Evolutionary conservation across 169 alveolate species (phyloP).

Genomic region (Plasmodium falciparum): DNA sequence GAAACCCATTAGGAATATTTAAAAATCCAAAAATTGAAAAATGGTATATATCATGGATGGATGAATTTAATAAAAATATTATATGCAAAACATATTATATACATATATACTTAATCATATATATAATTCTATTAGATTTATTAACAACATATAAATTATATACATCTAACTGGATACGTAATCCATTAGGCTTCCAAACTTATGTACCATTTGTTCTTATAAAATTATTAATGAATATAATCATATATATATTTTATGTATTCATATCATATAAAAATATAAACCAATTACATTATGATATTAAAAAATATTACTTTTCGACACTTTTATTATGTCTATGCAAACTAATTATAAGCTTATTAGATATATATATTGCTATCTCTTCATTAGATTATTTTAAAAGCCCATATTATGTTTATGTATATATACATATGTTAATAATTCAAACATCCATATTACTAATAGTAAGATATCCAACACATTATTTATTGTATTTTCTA

Average conservation of each 20-base stretch:
- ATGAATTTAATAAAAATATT: conserved; percentile 78
- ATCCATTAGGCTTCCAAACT: conserved; percentile 6
- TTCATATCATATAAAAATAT: conserved; percentile 34
- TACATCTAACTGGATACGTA: conserved; percentile 1
- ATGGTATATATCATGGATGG: conserved; percentile 83
- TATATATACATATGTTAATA: conserved; percentile 62
- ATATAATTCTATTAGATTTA: conserved; percentile 42
- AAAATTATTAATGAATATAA: conserved; percentile 13
- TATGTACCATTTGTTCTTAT: conserved; percentile 20
- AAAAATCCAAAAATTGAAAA: conserved; percentile 75
- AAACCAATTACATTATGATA: conserved; percentile 21
- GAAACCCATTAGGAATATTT: conserved; percentile 79
- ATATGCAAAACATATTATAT: conserved; percentile 40
- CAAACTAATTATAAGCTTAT: conserved; percentile 29
- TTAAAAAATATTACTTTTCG: conserved; percentile 72
- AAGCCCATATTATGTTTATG: conserved; percentile 48
- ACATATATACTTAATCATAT: conserved; percentile 40
- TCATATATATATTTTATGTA: conserved; percentile 27
- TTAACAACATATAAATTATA: conserved; percentile 56
- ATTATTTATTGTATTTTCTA: conserved; percentile 34
- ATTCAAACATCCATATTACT: conserved; percentile 61
- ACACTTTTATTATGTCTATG: conserved; percentile 64
- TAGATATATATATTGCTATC: conserved; percentile 54
- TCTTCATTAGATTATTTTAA: conserved; percentile 48
- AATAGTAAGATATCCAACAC: conserved; percentile 74